Base-by-base conservation (phyloP, 164 flowering plant species). In the Dillenia turbinata region DNA sequence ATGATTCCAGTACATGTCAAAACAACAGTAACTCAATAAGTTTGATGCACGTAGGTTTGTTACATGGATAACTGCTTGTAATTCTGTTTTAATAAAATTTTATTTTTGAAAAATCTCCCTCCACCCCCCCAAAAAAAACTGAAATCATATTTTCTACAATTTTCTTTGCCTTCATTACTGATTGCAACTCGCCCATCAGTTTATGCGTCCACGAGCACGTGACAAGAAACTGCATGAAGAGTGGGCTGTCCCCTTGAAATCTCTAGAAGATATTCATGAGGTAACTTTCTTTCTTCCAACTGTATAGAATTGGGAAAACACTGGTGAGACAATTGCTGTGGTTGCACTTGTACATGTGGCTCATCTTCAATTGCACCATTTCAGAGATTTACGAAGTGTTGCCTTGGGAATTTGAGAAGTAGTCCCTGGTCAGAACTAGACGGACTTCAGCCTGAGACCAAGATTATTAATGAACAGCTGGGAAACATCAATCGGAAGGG, bases 391-490 rank as follows among this genome's bases (percentile, higher is more conserved):
- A 76, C 54, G 70, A 77, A 75, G 22, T 82, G 49, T 75, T 89
- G 98, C 77, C 78, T 82, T 57, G 98, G 98, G n/a, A 81, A 83
- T 69, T 71, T 84, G 67, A 85, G 59, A 78, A 90, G 80, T 70
- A 86, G 81, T 67, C 98, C 96, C 9, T 93, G 98, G 98, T 93
- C 95, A 59, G 97, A 93, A 70, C 70, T 93, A 43, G 98, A 90
- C 59, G 98, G 96, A 47, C 91, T 93, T 71, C 98, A 90, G 76
- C 88, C 95, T 43, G 98, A 93, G 80, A 85, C 97, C 50, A 83
- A 76, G 78, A 87, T 93, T 75, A 93, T 93, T 24, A 79, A 84
- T 74, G 94, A 90, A 60, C 80, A 79, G 52, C 78, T 93, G 64
- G 89, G 78, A 12, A 75, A 61, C 54, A 77, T 93, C 57, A 93